Base-by-base conservation (phyloP, 176 grass and related monocot species). In the Olyra latifolia region DNA sequence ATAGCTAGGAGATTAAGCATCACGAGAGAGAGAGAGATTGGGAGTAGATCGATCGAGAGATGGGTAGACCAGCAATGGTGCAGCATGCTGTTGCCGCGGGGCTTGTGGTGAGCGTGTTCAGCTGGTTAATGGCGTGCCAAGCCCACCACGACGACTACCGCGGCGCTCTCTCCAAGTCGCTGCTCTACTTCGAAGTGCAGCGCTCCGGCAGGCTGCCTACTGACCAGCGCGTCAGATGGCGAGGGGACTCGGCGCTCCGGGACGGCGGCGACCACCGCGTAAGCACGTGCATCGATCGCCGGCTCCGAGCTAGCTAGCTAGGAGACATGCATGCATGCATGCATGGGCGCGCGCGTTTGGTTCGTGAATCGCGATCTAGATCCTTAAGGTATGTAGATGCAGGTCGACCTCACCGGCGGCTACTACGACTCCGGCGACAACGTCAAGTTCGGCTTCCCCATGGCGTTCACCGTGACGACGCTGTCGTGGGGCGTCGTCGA, bases 341-440 rank as follows among this genome's bases (percentile, higher is more conserved):
- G 17, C 19, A 35, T 35, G 32, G 32, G 0, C 5, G 62, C 71
- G 5, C n/a, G 12, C 25, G 71, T 41, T 24, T 4, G 8, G 32
- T 57, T 23, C 20, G 12, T 53, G 69, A 27, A 42, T 57, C 23
- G 13, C 45, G 15, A 25, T 16, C 5, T 4, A 35, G 13, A 75
- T 43, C 53, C 4, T 22, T 20, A 22, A 58, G 41, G 38, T 42
- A 25, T 0, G n/a, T 35, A 35, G 32, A 40, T 58, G 68, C 79
- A 95, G 93, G 85, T 92, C 3, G 78, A 95, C 19, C 87, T 95
- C 5, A 89, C 78, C 14, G 87, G 93, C 23, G 93, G 93, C 12
- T 95, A 95, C 82, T 92, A 90, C 61, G 93, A 92, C 85, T 75
- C 93, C 17, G 87, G 93, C 15, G 89, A 95, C 89, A 92, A 92